phyloP scores from a whole-genome alignment of 2,329 filamentous ascomycete genomes.

The Fusarium anguioides region DNA sequence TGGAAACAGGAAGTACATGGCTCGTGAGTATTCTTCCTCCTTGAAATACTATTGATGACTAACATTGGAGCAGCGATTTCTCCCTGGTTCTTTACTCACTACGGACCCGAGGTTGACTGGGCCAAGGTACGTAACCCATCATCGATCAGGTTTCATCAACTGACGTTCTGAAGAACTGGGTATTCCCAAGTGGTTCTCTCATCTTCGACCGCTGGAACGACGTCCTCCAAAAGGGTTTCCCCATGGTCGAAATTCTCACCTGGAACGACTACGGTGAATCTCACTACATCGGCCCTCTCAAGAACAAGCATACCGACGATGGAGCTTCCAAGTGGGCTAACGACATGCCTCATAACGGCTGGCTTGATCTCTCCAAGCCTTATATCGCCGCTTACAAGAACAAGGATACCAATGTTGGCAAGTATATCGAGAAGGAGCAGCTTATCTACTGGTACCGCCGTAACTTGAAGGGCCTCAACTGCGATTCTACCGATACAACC shows the following conservation, averaged over 20 bases:
- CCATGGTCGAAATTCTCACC: constrained; percentile 61
- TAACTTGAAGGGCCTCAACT: constrained; percentile 58
- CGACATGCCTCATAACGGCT: constrained; percentile 62
- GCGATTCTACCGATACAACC: constrained; percentile 64
- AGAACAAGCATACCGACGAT: constrained; percentile 55
- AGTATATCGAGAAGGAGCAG: constrained; percentile 59
- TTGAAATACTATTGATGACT: not conserved
- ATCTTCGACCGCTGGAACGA: constrained; percentile 69
- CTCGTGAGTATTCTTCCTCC: constrained; percentile 37
- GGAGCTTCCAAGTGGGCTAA: constrained; percentile 62
- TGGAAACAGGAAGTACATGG: constrained; percentile 59
- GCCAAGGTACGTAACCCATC: constrained; percentile 6
- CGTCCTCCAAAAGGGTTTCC: constrained; percentile 57
- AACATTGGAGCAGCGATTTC: constrained; percentile 40
- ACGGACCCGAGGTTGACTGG: constrained; percentile 41
- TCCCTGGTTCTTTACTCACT: constrained; percentile 62
- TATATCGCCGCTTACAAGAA: constrained; percentile 65
- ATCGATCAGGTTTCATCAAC: constrained; percentile 41
- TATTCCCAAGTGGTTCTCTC: constrained; percentile 68
- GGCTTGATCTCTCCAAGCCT: constrained; percentile 64
- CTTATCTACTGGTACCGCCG: constrained; percentile 68
- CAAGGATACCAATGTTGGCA: constrained; percentile 53
- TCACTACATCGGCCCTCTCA: constrained; percentile 64
- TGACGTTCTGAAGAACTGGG: constrained; percentile 63
- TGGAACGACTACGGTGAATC: constrained; percentile 65